phyloP scores from a whole-genome alignment of 2,329 filamentous ascomycete genomes.

The Intubia oerlemansii region DNA sequence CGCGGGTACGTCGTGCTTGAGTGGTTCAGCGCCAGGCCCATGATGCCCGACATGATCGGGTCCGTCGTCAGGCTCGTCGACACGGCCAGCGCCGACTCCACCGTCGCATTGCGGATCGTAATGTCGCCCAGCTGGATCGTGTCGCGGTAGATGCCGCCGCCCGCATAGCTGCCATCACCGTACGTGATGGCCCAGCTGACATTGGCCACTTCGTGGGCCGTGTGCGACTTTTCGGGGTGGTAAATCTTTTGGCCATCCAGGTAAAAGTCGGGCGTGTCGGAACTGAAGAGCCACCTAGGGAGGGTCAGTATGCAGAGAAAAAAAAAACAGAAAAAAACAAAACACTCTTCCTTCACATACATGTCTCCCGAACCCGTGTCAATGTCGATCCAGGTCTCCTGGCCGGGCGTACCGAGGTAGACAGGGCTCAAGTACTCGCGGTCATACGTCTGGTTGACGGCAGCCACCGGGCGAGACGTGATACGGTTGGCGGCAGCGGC shows the following conservation, averaged over 20 bases:
- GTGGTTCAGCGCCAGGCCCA: conserved; percentile 27
- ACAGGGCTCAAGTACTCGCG: conserved; percentile 40
- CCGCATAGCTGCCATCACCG: conserved; percentile 22
- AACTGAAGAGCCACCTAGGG: conserved; percentile 34
- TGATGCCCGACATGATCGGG: conserved; percentile 23
- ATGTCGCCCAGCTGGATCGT: conserved; percentile 24
- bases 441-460: conserved; percentile 19
- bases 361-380: conserved; percentile 42
- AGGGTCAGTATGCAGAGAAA: conserved; percentile 3
- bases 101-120: conserved; percentile 20
- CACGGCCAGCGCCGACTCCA: conserved; percentile 25
- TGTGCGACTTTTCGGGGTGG: conserved; percentile 22
- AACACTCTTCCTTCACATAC: no score
- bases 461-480: conserved; percentile 9
- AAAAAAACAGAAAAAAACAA: not conserved
- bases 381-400: conserved; percentile 43
- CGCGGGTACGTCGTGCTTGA: conserved; percentile 21
- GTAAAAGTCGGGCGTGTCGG: conserved; percentile 21
- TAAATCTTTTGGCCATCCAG: conserved; percentile 25
- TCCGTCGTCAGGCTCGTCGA: conserved; percentile 20
- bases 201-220: conserved; percentile 18
- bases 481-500: conserved; percentile 1
- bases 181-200: conserved; percentile 26
- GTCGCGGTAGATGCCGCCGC: conserved; percentile 28
- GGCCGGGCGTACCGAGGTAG: conserved; percentile 32